Evolutionary conservation across 2,329 filamentous ascomycete species (phyloP).

Genomic region (Calonectria crousiana): DNA sequence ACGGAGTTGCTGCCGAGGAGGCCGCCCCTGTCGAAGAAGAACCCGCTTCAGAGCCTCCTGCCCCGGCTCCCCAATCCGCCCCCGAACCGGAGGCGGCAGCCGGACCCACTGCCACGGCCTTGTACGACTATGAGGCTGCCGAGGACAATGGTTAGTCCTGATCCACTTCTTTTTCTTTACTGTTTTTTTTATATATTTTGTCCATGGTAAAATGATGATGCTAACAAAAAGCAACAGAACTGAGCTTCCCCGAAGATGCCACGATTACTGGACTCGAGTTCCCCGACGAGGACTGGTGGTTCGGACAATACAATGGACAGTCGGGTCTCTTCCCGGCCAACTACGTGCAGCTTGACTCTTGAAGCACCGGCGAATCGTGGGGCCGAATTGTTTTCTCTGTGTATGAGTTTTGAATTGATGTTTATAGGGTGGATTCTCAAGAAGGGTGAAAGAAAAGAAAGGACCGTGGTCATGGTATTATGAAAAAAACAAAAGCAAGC

Average conservation of each 20-base stretch:
- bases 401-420: constrained; percentile 4
- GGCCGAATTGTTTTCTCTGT: constrained; percentile 1
- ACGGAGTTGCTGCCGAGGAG: constrained; percentile 61
- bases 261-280: constrained; percentile 89
- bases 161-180: neutral
- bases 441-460: constrained; percentile 23
- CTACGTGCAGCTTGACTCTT: constrained; percentile 71
- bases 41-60: constrained; percentile 47
- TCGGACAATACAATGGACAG: constrained; percentile 84
- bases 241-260: constrained; percentile 90
- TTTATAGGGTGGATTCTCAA: neutral
- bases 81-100: constrained; percentile 54
- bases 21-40: constrained; percentile 42
- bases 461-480: constrained; percentile 30
- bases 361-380: constrained; percentile 10
- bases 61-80: constrained; percentile 54
- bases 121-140: constrained; percentile 97
- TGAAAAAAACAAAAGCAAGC: constrained; percentile 39
- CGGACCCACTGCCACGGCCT: constrained; percentile 81
- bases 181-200: neutral
- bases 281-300: constrained; percentile 99
- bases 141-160: constrained; percentile 82
- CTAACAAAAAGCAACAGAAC: constrained; percentile 61
- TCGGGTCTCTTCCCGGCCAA: constrained; percentile 87
- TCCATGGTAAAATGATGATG: neutral